A percentile compares a stretch with the other conserved stretches of the same genome.
These are phyloP conservation scores for Cyclotella sp. DNA, from an alignment of 108 stramenopile genomes.

Conservation along the genomic window DNA sequence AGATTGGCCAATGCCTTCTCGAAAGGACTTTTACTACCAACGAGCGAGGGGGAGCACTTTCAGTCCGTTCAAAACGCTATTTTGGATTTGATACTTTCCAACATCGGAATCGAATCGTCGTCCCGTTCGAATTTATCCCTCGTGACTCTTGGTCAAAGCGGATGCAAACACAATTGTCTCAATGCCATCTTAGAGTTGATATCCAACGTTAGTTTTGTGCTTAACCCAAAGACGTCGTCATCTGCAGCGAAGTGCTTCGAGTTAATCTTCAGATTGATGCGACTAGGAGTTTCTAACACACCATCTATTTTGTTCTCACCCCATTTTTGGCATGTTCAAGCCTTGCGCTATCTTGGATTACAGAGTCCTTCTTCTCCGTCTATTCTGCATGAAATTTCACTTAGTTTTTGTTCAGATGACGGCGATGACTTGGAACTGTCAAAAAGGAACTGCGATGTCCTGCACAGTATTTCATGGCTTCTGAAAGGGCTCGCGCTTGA, in stretches of 20 bases:
- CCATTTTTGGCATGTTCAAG: slow-evolving; percentile 45
- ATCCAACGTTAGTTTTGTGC: slow-evolving; percentile 46
- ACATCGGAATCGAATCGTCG: slow-evolving; percentile 25
- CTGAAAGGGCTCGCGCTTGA: slow-evolving; percentile 74
- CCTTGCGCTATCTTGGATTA: slow-evolving; percentile 40
- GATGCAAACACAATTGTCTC: slow-evolving; percentile 57
- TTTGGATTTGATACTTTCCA: slow-evolving; percentile 45
- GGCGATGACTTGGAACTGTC: slow-evolving; percentile 41
- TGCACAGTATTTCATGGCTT: slow-evolving; percentile 76
- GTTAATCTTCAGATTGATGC: slow-evolving; percentile 61
- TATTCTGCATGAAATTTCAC: slow-evolving; percentile 49
- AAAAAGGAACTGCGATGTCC: slow-evolving; percentile 44
- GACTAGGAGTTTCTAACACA: slow-evolving; percentile 30
- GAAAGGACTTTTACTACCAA: slow-evolving; percentile 55
- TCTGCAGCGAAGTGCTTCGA: slow-evolving; percentile 72
- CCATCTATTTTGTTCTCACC: slow-evolving; percentile 18
- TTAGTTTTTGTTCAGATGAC: slow-evolving; percentile 31
- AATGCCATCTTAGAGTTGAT: slow-evolving; percentile 66
- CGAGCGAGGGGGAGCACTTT: slow-evolving; percentile 24
- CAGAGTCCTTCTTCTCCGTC: slow-evolving; percentile 32
- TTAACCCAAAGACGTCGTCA: slow-evolving; percentile 40
- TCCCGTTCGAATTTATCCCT: slow-evolving; percentile 37
- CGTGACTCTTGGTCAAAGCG: slow-evolving; percentile 38
- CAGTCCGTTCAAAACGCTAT: slow-evolving; percentile 38
- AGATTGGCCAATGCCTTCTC: slow-evolving; percentile 49